Percentiles rank a stretch among this genome's conserved stretches.
These are phyloP conservation scores for Malus hybrid DNA, from an alignment of 331 rosid genomes.

Conservation along the genomic window DNA sequence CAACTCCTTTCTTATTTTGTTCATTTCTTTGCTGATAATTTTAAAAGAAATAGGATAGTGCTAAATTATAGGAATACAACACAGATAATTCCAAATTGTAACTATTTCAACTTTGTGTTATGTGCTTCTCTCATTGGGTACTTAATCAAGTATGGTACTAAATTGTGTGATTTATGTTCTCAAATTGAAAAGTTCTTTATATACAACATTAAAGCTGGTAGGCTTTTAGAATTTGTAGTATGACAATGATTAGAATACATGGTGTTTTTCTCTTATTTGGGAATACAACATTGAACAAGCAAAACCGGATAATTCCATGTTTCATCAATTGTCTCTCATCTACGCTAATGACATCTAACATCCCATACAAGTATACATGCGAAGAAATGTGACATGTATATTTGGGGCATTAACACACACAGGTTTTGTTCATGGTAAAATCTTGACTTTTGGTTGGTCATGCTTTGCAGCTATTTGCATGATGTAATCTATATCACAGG, in stretches of 20 bases:
- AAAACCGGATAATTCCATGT: background rate
- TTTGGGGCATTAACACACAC: background rate
- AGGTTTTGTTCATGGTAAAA: background rate
- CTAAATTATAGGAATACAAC: background rate
- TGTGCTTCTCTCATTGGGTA: background rate
- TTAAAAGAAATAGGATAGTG: background rate
- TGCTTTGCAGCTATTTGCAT: slow-evolving; percentile 71
- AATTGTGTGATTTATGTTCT: background rate
- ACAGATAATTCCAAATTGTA: no score
- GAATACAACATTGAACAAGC: background rate
- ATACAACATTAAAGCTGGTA: background rate
- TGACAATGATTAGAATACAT: background rate
- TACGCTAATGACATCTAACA: background rate
- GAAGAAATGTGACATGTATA: background rate
- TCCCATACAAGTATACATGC: background rate
- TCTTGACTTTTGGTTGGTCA: background rate
- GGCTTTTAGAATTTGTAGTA: background rate
- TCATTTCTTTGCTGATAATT: background rate
- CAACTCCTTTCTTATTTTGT: background rate
- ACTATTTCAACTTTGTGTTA: background rate
- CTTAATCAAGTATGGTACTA: background rate
- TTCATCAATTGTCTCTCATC: background rate
- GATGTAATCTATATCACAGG: slow-evolving; percentile 90
- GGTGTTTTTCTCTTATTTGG: background rate
- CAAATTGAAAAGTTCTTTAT: background rate